Conservation (phyloP, 106 monocot species). For the Gastrodia elata region DNA sequence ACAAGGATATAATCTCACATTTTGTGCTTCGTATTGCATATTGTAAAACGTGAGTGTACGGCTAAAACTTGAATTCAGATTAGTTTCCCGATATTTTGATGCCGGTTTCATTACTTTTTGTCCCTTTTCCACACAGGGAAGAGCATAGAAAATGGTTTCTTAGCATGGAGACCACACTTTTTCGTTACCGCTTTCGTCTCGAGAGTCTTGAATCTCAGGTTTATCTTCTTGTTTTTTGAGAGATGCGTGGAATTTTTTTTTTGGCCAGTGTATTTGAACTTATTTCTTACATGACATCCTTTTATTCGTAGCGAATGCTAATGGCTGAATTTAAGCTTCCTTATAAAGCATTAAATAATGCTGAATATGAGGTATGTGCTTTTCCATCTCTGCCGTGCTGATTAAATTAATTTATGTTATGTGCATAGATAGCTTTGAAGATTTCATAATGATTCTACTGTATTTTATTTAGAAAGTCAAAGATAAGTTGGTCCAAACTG, state of each 20-base stretch:
- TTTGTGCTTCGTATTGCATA: slow-evolving; percentile 93
- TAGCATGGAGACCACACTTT: slow-evolving; percentile 75
- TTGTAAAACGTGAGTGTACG: slow-evolving; percentile 56
- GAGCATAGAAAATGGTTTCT: slow-evolving; percentile 91
- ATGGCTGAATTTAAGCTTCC: slow-evolving; percentile 68
- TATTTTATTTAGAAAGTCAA: slow-evolving; percentile 45
- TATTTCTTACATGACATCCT: background rate
- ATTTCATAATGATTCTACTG: slow-evolving; percentile 8
- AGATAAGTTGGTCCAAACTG: slow-evolving; percentile 67
- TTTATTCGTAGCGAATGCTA: slow-evolving; percentile 42
- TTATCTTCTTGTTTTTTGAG: background rate
- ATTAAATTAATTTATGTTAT: background rate
- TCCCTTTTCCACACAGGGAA: slow-evolving; percentile 29
- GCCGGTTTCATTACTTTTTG: slow-evolving; percentile 1
- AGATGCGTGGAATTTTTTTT: background rate
- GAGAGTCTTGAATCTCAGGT: slow-evolving; percentile 73
- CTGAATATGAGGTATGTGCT: slow-evolving; percentile 80
- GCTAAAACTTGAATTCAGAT: background rate
- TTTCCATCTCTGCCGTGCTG: background rate
- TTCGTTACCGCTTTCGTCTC: slow-evolving; percentile 62
- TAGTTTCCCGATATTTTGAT: background rate
- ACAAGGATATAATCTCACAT: slow-evolving; percentile 87
- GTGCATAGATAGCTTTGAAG: background rate
- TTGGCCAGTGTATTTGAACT: background rate
- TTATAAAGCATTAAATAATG: slow-evolving; percentile 66